phyloP scores from a whole-genome alignment of 495 filamentous ascomycete species.

The Lichenothelia convexa region DNA sequence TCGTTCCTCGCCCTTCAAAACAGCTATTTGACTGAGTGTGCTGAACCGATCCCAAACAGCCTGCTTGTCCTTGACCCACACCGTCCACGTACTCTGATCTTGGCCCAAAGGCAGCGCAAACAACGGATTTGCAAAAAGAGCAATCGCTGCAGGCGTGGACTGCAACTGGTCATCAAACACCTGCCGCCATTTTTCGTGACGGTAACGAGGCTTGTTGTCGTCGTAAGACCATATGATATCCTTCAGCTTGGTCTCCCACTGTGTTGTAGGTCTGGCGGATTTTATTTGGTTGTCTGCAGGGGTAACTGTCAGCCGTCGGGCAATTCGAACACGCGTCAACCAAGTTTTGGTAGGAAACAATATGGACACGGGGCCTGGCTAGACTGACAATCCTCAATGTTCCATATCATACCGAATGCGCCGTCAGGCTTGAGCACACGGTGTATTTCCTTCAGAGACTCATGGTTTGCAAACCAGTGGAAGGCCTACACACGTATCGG shows the following conservation, averaged over 20 bases:
- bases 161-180: conserved; percentile 14
- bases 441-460: conserved; percentile 38
- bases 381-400: conserved; percentile 42
- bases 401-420: conserved; percentile 43
- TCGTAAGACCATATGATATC: conserved; percentile 13
- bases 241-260: conserved; percentile 10
- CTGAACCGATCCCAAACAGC: conserved; percentile 34
- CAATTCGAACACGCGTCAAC: too few species aligned
- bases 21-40: conserved; percentile 42
- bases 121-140: conserved; percentile 6
- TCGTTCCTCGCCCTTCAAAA: conserved; percentile 29
- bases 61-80: conserved; percentile 24
- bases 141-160: conserved; percentile 7
- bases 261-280: conserved; percentile 2
- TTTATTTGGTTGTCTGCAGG: conserved; percentile 9
- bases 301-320: background rate
- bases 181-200: conserved; percentile 22
- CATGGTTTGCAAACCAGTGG: conserved; percentile 38
- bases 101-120: conserved; percentile 12
- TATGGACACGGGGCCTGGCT: too few species aligned
- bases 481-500: too few species aligned
- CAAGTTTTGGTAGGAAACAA: too few species aligned
- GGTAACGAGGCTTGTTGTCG: conserved; percentile 28
- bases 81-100: conserved; percentile 7
- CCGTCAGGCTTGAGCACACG: conserved; percentile 34